Percentiles rank a stretch among this genome's conserved stretches.
phyloP scores from a whole-genome alignment of 2,329 filamentous ascomycete genomes.

The Stenocarpella maydis region DNA sequence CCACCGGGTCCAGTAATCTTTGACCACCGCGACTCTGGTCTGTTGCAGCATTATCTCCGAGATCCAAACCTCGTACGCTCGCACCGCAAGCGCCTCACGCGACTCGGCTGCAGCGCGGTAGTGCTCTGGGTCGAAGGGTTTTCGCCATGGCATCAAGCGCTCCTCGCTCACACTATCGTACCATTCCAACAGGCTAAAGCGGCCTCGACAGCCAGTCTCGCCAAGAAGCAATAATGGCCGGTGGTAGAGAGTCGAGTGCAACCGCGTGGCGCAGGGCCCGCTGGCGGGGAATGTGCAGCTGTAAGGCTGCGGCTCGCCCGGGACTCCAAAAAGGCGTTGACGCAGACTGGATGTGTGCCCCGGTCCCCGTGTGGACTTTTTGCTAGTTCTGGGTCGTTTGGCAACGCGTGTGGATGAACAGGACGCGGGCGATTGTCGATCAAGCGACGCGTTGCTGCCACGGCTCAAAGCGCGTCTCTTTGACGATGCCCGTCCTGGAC shows the following conservation, averaged over 20 bases:
- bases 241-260: conserved; percentile 57
- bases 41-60: conserved; percentile 74
- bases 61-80: conserved; percentile 73
- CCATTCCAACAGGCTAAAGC: conserved; percentile 56
- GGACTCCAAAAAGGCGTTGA: conserved; percentile 39
- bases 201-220: conserved; percentile 40
- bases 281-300: conserved; percentile 37
- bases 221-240: conserved; percentile 57
- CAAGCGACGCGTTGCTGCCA: conserved; percentile 9
- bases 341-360: conserved; percentile 32
- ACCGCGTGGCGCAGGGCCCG: conserved; percentile 33
- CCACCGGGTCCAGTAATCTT: conserved; percentile 71
- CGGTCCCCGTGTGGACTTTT: not conserved
- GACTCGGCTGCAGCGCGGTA: conserved; percentile 45
- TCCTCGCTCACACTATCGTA: conserved; percentile 56
- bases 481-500: not conserved
- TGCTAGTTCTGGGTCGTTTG: conserved; percentile 11
- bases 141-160: conserved; percentile 68
- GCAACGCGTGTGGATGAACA: not conserved
- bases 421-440: not conserved
- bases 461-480: conserved; percentile 10
- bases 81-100: conserved; percentile 54
- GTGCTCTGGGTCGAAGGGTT: conserved; percentile 56
- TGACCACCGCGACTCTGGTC: conserved; percentile 68
- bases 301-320: conserved; percentile 32